Percentiles rank a stretch among this genome's conserved stretches.
phyloP scores from a whole-genome alignment of 768 basidiomycete species.

The Boletus reticulatus region DNA sequence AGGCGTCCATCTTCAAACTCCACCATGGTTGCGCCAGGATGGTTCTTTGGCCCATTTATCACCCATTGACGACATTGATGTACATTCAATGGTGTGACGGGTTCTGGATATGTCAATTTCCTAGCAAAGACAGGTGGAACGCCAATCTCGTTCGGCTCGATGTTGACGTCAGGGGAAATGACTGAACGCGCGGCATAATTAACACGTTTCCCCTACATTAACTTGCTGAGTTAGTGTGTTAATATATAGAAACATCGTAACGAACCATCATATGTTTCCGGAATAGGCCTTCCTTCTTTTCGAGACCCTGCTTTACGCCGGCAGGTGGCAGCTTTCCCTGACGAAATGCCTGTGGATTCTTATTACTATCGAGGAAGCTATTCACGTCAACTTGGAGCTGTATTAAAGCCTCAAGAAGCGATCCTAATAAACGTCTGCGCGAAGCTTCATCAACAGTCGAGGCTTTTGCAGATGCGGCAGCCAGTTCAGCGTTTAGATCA shows the following conservation, averaged over 20 bases:
- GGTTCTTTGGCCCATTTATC: slow-evolving; percentile 81
- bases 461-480: slow-evolving; percentile 57
- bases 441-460: slow-evolving; percentile 48
- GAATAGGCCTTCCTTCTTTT: slow-evolving; percentile 99
- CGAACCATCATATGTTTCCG: slow-evolving; percentile 98
- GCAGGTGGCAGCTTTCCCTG: slow-evolving; percentile 89
- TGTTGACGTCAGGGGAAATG: slow-evolving; percentile 98
- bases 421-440: slow-evolving; percentile 57
- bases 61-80: slow-evolving; percentile 86
- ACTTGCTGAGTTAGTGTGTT: not conserved
- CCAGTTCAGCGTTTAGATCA: slow-evolving; percentile 68
- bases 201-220: slow-evolving; percentile 89
- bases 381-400: slow-evolving; percentile 95
- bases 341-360: slow-evolving; percentile 83
- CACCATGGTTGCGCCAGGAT: slow-evolving; percentile 93
- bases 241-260: slow-evolving; percentile 4
- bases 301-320: slow-evolving; percentile 94
- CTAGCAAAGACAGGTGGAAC: slow-evolving; percentile 96
- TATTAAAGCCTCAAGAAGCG: slow-evolving; percentile 76
- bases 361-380: slow-evolving; percentile 94
- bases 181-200: slow-evolving; percentile 99
- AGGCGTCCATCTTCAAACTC: slow-evolving; percentile 94
- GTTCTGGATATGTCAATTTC: slow-evolving; percentile 96
- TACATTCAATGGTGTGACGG: slow-evolving; percentile 90
- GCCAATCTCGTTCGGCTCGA: slow-evolving; percentile 98